Conservation (phyloP, 1,139 yeast species). For the Blastobotrys capitulatus region DNA sequence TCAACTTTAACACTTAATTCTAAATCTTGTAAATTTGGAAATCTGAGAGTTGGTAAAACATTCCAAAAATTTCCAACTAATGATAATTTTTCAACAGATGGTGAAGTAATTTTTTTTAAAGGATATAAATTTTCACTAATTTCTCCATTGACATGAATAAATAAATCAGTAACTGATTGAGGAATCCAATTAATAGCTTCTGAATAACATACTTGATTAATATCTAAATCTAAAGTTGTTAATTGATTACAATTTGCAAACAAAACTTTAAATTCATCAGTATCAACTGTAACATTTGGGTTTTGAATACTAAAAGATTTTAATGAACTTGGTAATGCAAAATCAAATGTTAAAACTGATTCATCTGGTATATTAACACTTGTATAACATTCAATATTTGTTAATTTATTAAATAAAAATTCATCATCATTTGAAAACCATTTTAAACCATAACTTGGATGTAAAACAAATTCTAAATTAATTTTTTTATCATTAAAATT, state of each 20-base stretch:
- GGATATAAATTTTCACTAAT: not conserved
- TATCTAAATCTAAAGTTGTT: slow-evolving; percentile 8
- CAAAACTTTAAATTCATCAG: slow-evolving; percentile 5
- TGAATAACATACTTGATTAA: slow-evolving; percentile 7
- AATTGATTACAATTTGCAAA: slow-evolving; percentile 3
- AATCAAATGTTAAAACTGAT: slow-evolving; percentile 4
- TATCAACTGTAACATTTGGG: slow-evolving; percentile 6
- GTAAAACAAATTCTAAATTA: slow-evolving; percentile 2
- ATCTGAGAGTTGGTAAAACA: slow-evolving; percentile 8
- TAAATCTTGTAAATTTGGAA: slow-evolving; percentile 6
- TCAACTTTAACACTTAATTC: slow-evolving; percentile 9
- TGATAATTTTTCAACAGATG: slow-evolving; percentile 10
- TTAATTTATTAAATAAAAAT: slow-evolving; percentile 5
- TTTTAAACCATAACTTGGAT: slow-evolving; percentile 10
- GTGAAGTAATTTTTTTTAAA: slow-evolving; percentile 6
- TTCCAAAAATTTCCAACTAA: slow-evolving; percentile 11
- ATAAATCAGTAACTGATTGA: slow-evolving; percentile 5
- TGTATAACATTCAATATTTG: slow-evolving; percentile 9
- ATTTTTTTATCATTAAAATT: not conserved
- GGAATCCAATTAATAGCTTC: slow-evolving; percentile 11
- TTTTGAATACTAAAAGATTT: slow-evolving; percentile 9
- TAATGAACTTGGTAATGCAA: slow-evolving; percentile 6
- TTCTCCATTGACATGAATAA: slow-evolving; percentile 7
- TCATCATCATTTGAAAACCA: slow-evolving; percentile 9
- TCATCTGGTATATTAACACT: slow-evolving; percentile 1